These are phyloP conservation scores for Pyrrhoderma noxium DNA, from an alignment of 1,284 basidiomycete species.

Conservation along the genomic window DNA sequence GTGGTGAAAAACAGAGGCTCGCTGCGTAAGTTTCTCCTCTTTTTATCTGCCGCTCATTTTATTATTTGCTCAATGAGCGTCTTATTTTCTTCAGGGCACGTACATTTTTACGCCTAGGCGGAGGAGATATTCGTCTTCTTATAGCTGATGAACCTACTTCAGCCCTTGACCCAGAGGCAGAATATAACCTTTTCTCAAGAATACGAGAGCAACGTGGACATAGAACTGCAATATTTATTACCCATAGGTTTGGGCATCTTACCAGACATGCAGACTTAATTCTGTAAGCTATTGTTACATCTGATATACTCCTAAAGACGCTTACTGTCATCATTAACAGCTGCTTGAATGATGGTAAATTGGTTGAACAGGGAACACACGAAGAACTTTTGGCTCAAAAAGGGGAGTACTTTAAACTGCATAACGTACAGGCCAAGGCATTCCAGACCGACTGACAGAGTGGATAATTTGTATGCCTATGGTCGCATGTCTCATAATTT, in stretches of 20 bases:
- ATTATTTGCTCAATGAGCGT: neutral
- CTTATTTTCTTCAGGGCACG: constrained; percentile 27
- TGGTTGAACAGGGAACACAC: constrained; percentile 17
- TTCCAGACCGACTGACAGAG: neutral
- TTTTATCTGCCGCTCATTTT: neutral
- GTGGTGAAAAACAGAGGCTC: constrained; percentile 36
- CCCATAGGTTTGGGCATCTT: constrained; percentile 31
- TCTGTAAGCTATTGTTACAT: constrained; percentile 26
- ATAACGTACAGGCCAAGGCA: constrained; percentile 12
- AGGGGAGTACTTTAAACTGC: constrained; percentile 16
- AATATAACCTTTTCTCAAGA: constrained; percentile 29
- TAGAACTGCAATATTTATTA: constrained; percentile 34
- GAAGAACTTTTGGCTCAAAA: constrained; percentile 13
- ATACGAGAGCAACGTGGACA: constrained; percentile 26
- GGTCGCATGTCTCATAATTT: constrained; percentile 17
- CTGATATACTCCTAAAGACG: too few species aligned
- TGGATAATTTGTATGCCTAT: too few species aligned
- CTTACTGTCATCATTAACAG: neutral
- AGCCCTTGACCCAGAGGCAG: constrained; percentile 32
- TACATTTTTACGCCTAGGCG: constrained; percentile 32
- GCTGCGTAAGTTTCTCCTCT: constrained; percentile 31
- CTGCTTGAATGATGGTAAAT: constrained; percentile 16
- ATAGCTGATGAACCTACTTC: constrained; percentile 36
- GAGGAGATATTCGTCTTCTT: constrained; percentile 28
- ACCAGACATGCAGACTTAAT: constrained; percentile 34